Base-by-base conservation (phyloP, 2,329 filamentous ascomycete genomes). In the Cordyceps cateniannulata region DNA sequence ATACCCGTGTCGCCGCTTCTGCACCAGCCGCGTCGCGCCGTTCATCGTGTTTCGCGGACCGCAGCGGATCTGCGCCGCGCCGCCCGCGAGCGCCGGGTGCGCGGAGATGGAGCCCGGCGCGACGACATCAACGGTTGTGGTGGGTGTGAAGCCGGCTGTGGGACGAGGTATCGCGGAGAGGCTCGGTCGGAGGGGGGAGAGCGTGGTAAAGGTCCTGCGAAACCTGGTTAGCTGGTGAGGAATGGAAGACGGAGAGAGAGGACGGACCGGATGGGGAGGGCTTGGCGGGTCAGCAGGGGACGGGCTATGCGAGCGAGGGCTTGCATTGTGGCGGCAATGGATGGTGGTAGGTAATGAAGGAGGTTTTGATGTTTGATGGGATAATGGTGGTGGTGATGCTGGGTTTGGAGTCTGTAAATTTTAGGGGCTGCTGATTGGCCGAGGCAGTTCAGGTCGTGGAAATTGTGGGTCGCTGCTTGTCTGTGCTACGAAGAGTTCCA, bases 1-100 rank as follows among this genome's bases (percentile, higher is more conserved):
- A 66, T 85, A 86, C 1, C 84, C 84, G 65, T 81, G 79, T 65
- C 83, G 77, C 25, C 83, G 77, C 77, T 85, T 86, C 72, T 85
- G 81, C 16, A 85, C 70, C 59, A 85, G 73, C 40, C 83, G 77
- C 59, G 79, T 83, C 60, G 78, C 73, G 54, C 77, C 73, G 60
- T 81, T 78, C 81, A 85, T 80, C 35, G 81, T 85, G 68, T 83
- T 78, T 62, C 83, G 79, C 52, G 83, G 83, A 1, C 81, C 83
- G 74, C 79, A 85, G 60, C 83, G 81, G 64, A 85, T 73, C 73
- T 85, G 82, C 62, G 68, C 69, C 49, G 40, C 59, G 35, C 72
- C 70, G 52, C 73, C 77, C 5, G 69, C 71, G n/a, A 85, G 71
- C 9, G 80, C 79, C 32, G 83, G 83, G 69, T 84, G 78, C 29